Conservation (phyloP, 768 basidiomycete species). For the Filobasidium floriforme region DNA sequence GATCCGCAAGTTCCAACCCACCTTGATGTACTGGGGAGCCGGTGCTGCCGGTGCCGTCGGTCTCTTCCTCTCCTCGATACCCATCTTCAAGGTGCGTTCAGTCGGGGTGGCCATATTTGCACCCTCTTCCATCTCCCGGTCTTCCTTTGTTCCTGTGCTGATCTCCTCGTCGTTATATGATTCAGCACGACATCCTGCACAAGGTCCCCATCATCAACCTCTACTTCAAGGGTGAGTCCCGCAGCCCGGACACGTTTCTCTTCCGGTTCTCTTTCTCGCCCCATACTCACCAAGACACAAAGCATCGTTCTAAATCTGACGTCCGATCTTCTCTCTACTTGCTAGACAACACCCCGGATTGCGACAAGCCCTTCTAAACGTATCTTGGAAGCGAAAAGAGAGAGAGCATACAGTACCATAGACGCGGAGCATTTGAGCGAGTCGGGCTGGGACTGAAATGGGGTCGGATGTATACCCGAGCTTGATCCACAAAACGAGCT, state of each 20-base stretch:
- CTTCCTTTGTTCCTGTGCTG: background rate
- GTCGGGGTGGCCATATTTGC: too few relatives aligned
- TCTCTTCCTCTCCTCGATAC: constrained; percentile 14
- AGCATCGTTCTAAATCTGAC: too few relatives aligned
- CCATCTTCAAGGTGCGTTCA: constrained; percentile 13
- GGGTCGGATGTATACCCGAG: too few relatives aligned
- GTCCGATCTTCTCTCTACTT: too few relatives aligned
- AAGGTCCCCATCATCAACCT: constrained; percentile 14
- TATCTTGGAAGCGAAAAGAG: too few relatives aligned
- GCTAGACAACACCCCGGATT: constrained; percentile 15
- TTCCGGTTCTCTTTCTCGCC: too few relatives aligned
- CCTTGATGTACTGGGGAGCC: constrained; percentile 14
- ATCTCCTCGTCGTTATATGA: background rate
- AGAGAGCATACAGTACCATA: too few relatives aligned
- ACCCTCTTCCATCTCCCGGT: background rate
- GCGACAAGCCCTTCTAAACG: constrained; percentile 19
- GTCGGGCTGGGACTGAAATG: too few relatives aligned
- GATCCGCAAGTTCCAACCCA: constrained; percentile 14
- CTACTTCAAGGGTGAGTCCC: constrained; percentile 13
- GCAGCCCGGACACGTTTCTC: too few relatives aligned
- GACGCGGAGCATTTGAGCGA: too few relatives aligned
- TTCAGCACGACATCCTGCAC: constrained; percentile 13
- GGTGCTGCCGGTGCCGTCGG: constrained; percentile 14
- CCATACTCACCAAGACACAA: too few relatives aligned
- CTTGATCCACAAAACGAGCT: too few relatives aligned